phyloP scores from a whole-genome alignment of 2,329 filamentous ascomycete genomes.

The Colletotrichum abscissum region DNA sequence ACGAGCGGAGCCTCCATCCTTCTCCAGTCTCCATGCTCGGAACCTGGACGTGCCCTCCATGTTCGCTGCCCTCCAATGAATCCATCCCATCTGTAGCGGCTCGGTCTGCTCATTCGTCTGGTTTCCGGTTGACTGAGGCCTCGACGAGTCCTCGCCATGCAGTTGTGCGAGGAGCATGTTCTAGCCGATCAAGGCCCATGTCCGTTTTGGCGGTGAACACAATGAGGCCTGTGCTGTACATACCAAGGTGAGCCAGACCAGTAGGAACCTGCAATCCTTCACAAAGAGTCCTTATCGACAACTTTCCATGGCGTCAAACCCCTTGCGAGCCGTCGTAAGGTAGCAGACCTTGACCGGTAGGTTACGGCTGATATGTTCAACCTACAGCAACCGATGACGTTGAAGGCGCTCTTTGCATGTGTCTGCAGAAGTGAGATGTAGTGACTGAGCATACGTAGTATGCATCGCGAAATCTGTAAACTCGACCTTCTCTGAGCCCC shows the following conservation, averaged over 20 bases:
- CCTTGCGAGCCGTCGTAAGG: background rate
- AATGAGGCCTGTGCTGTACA: background rate
- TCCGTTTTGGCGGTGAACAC: slow-evolving; percentile 25
- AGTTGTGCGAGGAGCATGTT: background rate
- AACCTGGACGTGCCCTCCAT: too few species aligned
- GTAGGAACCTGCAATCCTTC: background rate
- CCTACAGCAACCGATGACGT: slow-evolving; percentile 17
- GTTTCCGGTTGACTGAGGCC: background rate
- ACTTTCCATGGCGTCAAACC: background rate
- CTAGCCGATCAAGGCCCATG: slow-evolving; percentile 5
- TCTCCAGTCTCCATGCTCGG: background rate
- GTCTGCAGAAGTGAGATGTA: background rate
- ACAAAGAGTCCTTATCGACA: background rate
- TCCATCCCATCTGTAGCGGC: slow-evolving; percentile 17
- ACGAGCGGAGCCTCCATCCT: slow-evolving; percentile 12
- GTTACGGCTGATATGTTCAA: background rate
- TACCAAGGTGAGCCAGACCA: background rate
- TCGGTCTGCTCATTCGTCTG: slow-evolving; percentile 5
- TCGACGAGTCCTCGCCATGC: background rate
- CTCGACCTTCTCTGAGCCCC: background rate
- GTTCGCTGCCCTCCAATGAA: background rate
- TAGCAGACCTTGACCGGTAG: background rate
- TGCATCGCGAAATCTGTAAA: background rate
- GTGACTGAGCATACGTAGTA: background rate
- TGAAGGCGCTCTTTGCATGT: background rate